phyloP scores from a whole-genome alignment of 345 rosid genomes.

The Pseudoturritis turrita region DNA sequence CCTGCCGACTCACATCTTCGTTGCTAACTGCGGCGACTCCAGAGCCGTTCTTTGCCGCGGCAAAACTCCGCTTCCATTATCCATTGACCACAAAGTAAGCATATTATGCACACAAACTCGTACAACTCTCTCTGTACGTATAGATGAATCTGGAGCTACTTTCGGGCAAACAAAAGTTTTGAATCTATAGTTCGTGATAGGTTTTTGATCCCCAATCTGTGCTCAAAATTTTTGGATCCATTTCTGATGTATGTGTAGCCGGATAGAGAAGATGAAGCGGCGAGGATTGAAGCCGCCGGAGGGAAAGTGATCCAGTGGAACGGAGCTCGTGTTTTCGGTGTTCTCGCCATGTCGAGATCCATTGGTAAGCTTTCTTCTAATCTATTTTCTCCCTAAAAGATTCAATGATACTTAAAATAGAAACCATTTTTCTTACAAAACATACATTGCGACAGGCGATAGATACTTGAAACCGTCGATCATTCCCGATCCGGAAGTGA shows the following conservation, averaged over 20 bases:
- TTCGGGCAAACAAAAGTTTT: not conserved
- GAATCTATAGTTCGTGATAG: not conserved
- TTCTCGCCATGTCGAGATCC: constrained; percentile 90
- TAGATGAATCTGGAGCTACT: not conserved
- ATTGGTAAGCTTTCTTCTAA: constrained; percentile 51
- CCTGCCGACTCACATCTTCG: constrained; percentile 55
- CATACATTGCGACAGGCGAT: constrained; percentile 48
- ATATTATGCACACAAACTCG: not conserved
- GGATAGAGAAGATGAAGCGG: constrained; percentile 71
- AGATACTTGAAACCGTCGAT: constrained; percentile 71
- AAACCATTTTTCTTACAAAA: not conserved
- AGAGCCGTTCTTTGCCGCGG: constrained; percentile 80
- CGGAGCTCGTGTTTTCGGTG: constrained; percentile 72
- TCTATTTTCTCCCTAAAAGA: not conserved
- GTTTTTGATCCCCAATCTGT: not conserved
- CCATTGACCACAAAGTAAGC: constrained; percentile 74
- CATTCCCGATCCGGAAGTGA: constrained; percentile 73
- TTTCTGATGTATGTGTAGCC: constrained; percentile 43
- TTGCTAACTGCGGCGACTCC: constrained; percentile 83
- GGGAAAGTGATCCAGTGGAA: constrained; percentile 77
- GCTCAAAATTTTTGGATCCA: not conserved
- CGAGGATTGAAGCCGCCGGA: constrained; percentile 74
- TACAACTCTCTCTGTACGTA: too few species aligned
- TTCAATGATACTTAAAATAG: not conserved
- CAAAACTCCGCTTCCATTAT: constrained; percentile 52